Base-by-base conservation (phyloP, 176 grass and related monocot genomes). In the Chloris gayana region DNA sequence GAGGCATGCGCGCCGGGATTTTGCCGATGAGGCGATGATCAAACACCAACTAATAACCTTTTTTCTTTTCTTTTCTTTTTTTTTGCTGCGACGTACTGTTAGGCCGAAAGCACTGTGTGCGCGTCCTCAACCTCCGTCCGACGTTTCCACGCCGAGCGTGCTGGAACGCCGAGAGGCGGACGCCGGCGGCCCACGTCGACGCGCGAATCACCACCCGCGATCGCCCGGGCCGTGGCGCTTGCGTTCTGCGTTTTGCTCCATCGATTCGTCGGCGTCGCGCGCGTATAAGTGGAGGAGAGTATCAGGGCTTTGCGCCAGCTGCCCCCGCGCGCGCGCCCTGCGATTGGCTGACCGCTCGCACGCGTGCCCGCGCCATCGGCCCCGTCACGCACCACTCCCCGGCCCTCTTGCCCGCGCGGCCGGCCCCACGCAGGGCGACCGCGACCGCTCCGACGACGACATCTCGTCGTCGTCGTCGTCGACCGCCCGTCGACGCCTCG, bases 261-360 rank as follows among this genome's bases (percentile, higher is more conserved):
- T 27, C 29, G 1, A 39, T 58, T 30, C 46, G 29, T 11, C 32
- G 9, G 9, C 24, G 64, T 10, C 47, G 14, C 46, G 46, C 46
- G 46, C 42, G 53, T 77, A 85, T 86, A 86, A 90, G 79, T 74
- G 69, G 88, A 69, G 32, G 47, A 35, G 74, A 60, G 2, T 85
- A 90, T 90, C 89, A 91, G 30, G 19, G 21, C 72, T 46, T 15
- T 39, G 27, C 14, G 72, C 56, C 45, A 9, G 54, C 35, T 30
- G 33, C 22, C n/a, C 29, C 15, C 54, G 4, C 62, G 64, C 68
- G 74, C 67, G 18, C 59, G 68, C 76, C 18, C 80, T 45, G 60
- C 74, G 78, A 39, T 79, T 80, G 75, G 86, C 86, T 80, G 80
- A 80, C 80, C 74, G 73, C 77, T 89, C 73, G 72, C 82, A 61